Base-by-base conservation (phyloP, 495 filamentous ascomycete genomes). In the Penicillium verhagenii region DNA sequence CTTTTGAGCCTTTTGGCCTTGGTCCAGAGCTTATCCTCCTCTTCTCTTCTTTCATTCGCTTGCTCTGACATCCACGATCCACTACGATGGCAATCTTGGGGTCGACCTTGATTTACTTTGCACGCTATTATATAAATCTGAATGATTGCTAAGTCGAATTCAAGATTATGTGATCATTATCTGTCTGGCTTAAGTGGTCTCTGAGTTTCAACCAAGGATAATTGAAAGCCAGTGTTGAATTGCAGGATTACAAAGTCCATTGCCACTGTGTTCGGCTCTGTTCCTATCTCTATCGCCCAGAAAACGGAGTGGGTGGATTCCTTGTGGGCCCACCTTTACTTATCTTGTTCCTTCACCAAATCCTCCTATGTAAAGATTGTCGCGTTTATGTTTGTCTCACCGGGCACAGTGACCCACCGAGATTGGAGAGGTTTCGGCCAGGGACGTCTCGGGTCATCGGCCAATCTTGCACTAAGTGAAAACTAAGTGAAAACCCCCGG, bases 331-430 rank as follows among this genome's bases (percentile, higher is more conserved):
- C 44, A 49, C 26, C 6, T 21, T 39, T 26, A 45, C 52, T 55
- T 58, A 58, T 58, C 54, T 61, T n/a, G 29, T 53, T 18, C 21
- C 21, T 43, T 54, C 50, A 58, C 42, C 59, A 61, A 61, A 58
- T 61, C 52, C 20, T 6, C 51, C 45, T 61, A 58, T 57, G 59
- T 61, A 58, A 61, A 21, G 14, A 24, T 45, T 25, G 4, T 45
- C 20, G n/a, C n/a, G n/a, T n/a, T n/a, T n/a, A n/a, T n/a, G n/a
- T n/a, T n/a, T n/a, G n/a, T 26, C 23, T 45, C 42, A 45, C 42
- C 42, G 42, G 42, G 9, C 6, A 16, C 14, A 14, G 13, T 28
- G 10, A 28, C 14, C 9, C 29, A 26, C 42, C 23, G 11, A 24
- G 18, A 3, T 40, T n/a, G n/a, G n/a, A n/a, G n/a, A n/a, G n/a